Base-by-base conservation (phyloP, 176 grass and related monocot genomes). In the Avena sativa region DNA sequence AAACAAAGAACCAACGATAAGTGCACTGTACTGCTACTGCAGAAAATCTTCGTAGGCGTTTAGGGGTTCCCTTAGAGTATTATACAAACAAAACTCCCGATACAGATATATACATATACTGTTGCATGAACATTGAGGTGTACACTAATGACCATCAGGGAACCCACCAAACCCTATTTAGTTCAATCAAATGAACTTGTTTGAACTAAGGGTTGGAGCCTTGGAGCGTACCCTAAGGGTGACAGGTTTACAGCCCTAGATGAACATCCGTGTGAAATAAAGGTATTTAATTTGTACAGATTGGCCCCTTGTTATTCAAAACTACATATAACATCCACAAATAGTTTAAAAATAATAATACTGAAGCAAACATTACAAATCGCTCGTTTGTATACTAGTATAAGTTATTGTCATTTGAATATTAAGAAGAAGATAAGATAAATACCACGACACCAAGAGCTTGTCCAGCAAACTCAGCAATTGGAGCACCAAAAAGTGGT, bases 381-480 rank as follows among this genome's bases (percentile, higher is more conserved):
- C 7, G n/a, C 2, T 59, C 10, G 25, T 70, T 75, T 46, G 46
- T 20, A 61, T 75, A 46, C 28, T 59, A 40, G 32, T 40, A 21
- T 51, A 47, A 64, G 83, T 36, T 65, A 67, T 69, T 55, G 3
- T 62, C 14, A 12, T 85, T 51, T 40, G n/a, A 26, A 12, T 11
- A 67, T 43, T 83, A 58, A 30, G 57, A 74, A 30, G 57, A 74
- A 48, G 34, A 14, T 47, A 75, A 86, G 34, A 46, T 51, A 80
- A 23, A 28, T 97, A 97, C 95, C 92, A 97, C 89, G 71, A 95
- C 16, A 36, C 89, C 82, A 47, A 97, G 89, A 15, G 91, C 89
- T 87, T 97, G 92, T 47, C 95, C 93, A 71, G 89, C 93, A 83
- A 49, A 93, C 67, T 93, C 91, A 32, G 93, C 79, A 81, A 93